Evolutionary conservation across 192 early-diverging fungal species (phyloP), one percentile per base, ranked within the genome.

Genomic region (Haplosporangium gracile): DNA sequence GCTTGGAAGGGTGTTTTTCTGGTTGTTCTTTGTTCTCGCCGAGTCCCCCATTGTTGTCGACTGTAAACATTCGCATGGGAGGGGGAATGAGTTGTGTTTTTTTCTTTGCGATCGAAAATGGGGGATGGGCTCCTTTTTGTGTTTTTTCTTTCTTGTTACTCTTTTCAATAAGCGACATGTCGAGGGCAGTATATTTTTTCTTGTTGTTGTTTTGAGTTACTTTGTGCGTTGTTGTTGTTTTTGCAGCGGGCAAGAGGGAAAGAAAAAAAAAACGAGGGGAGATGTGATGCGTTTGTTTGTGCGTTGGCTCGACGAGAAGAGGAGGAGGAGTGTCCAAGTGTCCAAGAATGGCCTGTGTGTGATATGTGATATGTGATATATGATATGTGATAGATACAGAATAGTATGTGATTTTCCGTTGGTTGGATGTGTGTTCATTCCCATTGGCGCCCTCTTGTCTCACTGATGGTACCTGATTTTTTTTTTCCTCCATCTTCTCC

Each of bases 71-170:
- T 65, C 2, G 60, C 26, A 65, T 65, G 1, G 36, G 49, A 18
- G 16, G 49, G 49, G 16, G 49, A 0, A 45, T 5, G 3, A 18
- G 16, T 5, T 51, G 49, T 51, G 49, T 51, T 51, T 65, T 29
- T 65, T 32, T 65, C 60, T 65, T 65, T 65, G 60, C 60, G 32
- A 65, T 65, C 60, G 29, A 65, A 65, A 32, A 65, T 65, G 60
- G 32, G 29, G 60, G 29, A 65, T 32, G 60, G 60, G 60, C 60
- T 65, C 60, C 60, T 65, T 11, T 65, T 3, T 9, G n/a, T 34
- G 13, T 65, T 26, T 65, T 26, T 65, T 65, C 2, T 65, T 32
- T 24, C 32, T 13, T 32, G 22, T 60, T 24, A 7, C 24, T 10
- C 24, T 60, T 26, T 26, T 60, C 24, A n/a, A 60, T 60, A 2